Percentiles rank a stretch among this genome's conserved stretches.
Conservation (phyloP, 768 basidiomycete genomes). For the Suillus variegatus region DNA sequence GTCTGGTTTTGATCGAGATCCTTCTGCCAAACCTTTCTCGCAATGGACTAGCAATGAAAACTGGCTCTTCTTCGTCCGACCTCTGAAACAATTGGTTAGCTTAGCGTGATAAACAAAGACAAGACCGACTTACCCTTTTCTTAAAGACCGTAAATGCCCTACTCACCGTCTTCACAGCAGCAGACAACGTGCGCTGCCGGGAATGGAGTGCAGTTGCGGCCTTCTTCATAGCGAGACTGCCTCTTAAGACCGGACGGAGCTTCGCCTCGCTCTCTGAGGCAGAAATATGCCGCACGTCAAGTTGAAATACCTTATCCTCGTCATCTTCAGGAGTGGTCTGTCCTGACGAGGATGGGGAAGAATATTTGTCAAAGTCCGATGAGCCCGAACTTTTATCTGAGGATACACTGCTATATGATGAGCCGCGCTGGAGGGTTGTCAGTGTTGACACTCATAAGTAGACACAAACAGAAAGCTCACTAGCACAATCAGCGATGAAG, state of each 20-base stretch:
- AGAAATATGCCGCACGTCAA: slow-evolving; percentile 1
- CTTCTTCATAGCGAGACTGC: slow-evolving; percentile 9
- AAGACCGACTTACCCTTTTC: slow-evolving; percentile 22
- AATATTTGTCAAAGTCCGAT: slow-evolving; percentile 19
- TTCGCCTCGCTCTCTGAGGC: neutral
- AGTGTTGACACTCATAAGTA: neutral
- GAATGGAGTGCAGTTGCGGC: slow-evolving; percentile 13
- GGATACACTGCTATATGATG: slow-evolving; percentile 15
- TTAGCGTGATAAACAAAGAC: neutral
- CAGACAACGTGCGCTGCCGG: slow-evolving; percentile 18
- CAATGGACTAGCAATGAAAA: slow-evolving; percentile 26
- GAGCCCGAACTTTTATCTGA: slow-evolving; percentile 17
- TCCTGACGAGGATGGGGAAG: slow-evolving; percentile 27
- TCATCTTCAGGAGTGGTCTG: slow-evolving; percentile 35
- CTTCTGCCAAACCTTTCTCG: slow-evolving; percentile 32
- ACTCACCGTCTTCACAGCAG: slow-evolving; percentile 26
- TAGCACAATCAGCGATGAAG: slow-evolving; percentile 18
- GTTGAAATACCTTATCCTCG: slow-evolving; percentile 20
- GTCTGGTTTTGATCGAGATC: slow-evolving; percentile 24
- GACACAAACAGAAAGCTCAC: slow-evolving; percentile 5
- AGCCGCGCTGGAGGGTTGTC: slow-evolving; percentile 6
- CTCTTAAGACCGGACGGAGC: slow-evolving; percentile 15
- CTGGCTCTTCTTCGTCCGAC: slow-evolving; percentile 25
- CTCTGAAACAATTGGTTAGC: slow-evolving; percentile 11
- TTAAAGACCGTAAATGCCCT: slow-evolving; percentile 24